Percentiles rank a stretch among this genome's conserved stretches.
Evolutionary conservation across 805 yeast species (phyloP).

Genomic region (Saccharomycopsis vini): DNA sequence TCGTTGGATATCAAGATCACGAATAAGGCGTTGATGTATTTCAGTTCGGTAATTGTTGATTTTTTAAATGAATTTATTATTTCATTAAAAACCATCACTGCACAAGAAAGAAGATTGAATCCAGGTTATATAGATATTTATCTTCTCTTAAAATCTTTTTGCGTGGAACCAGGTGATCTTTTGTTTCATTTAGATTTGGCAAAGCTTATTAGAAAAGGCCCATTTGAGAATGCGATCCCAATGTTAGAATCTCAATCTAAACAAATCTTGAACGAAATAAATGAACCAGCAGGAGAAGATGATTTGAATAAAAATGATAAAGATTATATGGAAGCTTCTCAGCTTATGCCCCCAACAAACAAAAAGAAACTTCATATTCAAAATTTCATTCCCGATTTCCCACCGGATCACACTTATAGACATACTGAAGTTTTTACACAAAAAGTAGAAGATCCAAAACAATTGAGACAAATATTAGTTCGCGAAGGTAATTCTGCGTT

Average conservation of each 20-base stretch:
- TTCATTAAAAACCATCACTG: slow-evolving; percentile 7
- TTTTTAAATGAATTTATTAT: slow-evolving; percentile 12
- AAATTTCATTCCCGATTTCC: slow-evolving; percentile 74
- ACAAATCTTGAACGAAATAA: background rate
- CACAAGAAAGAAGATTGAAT: slow-evolving; percentile 16
- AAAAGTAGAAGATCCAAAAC: slow-evolving; percentile 58
- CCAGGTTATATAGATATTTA: slow-evolving; percentile 16
- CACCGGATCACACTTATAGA: slow-evolving; percentile 89
- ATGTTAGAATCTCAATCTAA: slow-evolving; percentile 1
- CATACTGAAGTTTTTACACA: slow-evolving; percentile 62
- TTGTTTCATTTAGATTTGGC: slow-evolving; percentile 11
- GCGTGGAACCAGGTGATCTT: slow-evolving; percentile 10
- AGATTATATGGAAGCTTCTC: slow-evolving; percentile 7
- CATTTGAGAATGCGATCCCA: background rate
- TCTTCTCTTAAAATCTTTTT: slow-evolving; percentile 9
- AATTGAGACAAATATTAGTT: slow-evolving; percentile 61
- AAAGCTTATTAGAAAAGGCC: slow-evolving; percentile 5
- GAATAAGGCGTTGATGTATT: slow-evolving; percentile 8
- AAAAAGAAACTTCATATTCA: slow-evolving; percentile 45
- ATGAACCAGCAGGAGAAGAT: slow-evolving; percentile 4
- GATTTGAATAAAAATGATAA: slow-evolving; percentile 10
- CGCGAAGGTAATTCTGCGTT: slow-evolving; percentile 75
- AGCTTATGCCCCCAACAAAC: slow-evolving; percentile 46
- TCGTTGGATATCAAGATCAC: slow-evolving; percentile 11
- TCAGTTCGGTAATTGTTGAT: slow-evolving; percentile 13